Evolutionary conservation across 306 rosid genomes (phyloP), one percentile per base, ranked within the genome.

Genomic region (Rubus parviflorus): DNA sequence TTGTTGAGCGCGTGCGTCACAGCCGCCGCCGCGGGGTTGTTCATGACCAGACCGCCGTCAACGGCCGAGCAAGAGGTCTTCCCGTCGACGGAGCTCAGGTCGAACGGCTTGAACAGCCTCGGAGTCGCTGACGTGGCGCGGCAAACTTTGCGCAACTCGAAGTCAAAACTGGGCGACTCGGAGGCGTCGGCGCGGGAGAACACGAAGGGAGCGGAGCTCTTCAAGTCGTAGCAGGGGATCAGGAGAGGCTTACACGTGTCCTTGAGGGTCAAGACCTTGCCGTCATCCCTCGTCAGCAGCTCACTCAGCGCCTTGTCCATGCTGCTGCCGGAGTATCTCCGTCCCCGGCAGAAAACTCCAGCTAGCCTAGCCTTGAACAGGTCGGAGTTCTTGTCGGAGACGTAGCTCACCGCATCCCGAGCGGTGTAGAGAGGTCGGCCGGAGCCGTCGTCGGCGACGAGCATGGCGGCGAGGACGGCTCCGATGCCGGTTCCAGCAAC

Each of bases 11-110:
- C 99, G 84, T 95, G 99, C 20, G 97, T 95, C 8, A 95, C 97
- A 0, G 97, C 96, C 0, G 99, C 99, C 2, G 97, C 92, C 17
- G 99, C 86, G 0, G 99, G 97, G 61, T 95, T 95, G 86, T 95
- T 95, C 99, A 95, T 95, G 7, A 95, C 99, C 12, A 95, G 82
- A 4, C 99, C 97, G 7, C 97, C 99, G 89, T 92, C 97, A 0
- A 95, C 82, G 82, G 97, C 97, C 35, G 87, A 71, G 89, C 97
- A 95, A 5, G 91, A 79, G 0, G 96, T 95, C 66, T 89, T 95
- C 0, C 93, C 94, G 81, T 95, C 97, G 10, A 87, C 84, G 52
- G 99, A 95, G n/a, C 81, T 62, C n/a, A 95, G 82, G n/a, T 61
- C 35, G 71, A 95, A 92, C 10, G 99, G 96, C 82, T 89, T 84